These are phyloP conservation scores for Solanum paucissectum DNA, from an alignment of 257 asterid species.

Conservation along the genomic window DNA sequence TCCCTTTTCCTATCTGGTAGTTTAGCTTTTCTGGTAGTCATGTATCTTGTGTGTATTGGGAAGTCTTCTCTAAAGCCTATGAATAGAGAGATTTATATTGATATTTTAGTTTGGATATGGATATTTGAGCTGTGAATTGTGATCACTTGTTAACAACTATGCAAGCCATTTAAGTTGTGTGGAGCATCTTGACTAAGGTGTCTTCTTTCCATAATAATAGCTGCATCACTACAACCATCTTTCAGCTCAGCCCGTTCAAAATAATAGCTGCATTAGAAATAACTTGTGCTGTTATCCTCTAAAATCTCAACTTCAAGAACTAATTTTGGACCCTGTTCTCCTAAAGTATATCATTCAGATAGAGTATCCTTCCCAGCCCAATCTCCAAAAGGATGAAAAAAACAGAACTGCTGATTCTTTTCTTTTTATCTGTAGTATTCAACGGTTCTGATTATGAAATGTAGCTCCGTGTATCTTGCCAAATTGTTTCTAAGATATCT, in stretches of 20 bases:
- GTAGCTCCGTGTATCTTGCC: background rate
- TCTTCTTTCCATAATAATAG: background rate
- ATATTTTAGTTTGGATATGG: background rate
- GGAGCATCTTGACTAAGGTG: background rate
- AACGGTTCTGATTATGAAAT: background rate
- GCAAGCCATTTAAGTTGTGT: background rate
- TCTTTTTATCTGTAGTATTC: background rate
- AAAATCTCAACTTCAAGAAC: background rate
- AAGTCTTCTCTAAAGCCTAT: background rate
- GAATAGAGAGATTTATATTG: background rate
- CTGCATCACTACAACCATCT: background rate
- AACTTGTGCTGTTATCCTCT: background rate
- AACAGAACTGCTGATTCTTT: background rate
- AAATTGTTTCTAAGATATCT: background rate
- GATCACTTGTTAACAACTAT: background rate
- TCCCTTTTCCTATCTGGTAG: background rate
- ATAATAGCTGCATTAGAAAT: background rate
- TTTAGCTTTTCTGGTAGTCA: background rate
- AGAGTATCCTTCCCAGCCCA: background rate
- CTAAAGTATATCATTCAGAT: background rate
- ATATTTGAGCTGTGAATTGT: background rate
- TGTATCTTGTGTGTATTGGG: background rate
- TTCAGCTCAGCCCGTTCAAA: background rate
- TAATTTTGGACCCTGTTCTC: background rate
- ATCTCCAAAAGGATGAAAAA: background rate